Evolutionary conservation across 2,329 filamentous ascomycete species (phyloP).

Genomic region (Lachnellula suecica): DNA sequence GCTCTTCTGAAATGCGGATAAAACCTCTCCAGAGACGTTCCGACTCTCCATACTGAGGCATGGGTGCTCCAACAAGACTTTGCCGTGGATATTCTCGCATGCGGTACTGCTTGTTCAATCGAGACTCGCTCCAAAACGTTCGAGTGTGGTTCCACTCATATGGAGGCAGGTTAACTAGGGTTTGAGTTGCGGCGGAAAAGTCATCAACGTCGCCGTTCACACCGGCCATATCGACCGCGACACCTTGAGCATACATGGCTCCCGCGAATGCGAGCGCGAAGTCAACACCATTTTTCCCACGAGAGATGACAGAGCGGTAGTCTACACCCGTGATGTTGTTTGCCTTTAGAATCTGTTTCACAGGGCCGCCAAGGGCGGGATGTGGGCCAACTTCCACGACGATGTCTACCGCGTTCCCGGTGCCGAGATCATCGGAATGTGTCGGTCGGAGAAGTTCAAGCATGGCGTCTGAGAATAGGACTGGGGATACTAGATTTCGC

Average conservation of each 20-base stretch:
- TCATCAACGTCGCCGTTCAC: slow-evolving; percentile 6
- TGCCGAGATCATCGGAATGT: not conserved
- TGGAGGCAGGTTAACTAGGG: slow-evolving; percentile 37
- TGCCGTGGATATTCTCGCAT: slow-evolving; percentile 34
- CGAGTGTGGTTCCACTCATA: slow-evolving; percentile 54
- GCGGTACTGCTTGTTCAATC: slow-evolving; percentile 38
- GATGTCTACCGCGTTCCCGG: not conserved
- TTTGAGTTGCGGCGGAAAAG: not conserved
- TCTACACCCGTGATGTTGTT: not conserved
- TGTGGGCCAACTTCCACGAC: slow-evolving; percentile 35
- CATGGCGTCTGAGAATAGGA: slow-evolving; percentile 34
- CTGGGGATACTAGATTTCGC: slow-evolving; percentile 42
- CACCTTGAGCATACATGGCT: slow-evolving; percentile 1
- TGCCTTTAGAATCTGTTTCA: slow-evolving; percentile 13
- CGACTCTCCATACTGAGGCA: slow-evolving; percentile 15
- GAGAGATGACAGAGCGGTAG: slow-evolving; percentile 6
- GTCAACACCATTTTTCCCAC: slow-evolving; percentile 2
- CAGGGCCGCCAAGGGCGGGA: slow-evolving; percentile 30
- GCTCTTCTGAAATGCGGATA: slow-evolving; percentile 21
- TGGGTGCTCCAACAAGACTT: slow-evolving; percentile 25
- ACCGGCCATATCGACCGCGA: not conserved
- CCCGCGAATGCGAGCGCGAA: not conserved
- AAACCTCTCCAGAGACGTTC: slow-evolving; percentile 31
- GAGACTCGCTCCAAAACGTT: slow-evolving; percentile 52
- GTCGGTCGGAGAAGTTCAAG: not conserved